phyloP scores from a whole-genome alignment of 2,329 filamentous ascomycete species.

The Bipolaris cookei region DNA sequence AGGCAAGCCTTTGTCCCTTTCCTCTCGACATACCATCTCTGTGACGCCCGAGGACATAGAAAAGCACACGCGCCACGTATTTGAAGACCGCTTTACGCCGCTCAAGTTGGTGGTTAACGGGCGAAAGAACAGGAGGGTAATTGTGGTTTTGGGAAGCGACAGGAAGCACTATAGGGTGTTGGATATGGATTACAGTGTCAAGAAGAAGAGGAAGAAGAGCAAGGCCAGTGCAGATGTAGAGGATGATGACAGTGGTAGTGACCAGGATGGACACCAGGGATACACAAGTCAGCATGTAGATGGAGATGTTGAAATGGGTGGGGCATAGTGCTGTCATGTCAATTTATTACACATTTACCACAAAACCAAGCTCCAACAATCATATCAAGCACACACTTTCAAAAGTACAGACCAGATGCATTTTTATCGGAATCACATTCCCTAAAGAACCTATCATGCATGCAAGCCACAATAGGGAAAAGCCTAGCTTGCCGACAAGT shows the following conservation, averaged over 20 bases:
- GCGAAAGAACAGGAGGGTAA: conserved; percentile 58
- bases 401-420: conserved; percentile 43
- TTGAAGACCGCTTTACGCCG: conserved; percentile 58
- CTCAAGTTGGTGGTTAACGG: conserved; percentile 62
- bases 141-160: conserved; percentile 63
- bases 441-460: conserved; percentile 46
- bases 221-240: conserved; percentile 2
- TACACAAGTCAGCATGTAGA: conserved; percentile 17
- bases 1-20: neutral
- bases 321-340: neutral
- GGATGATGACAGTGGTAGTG: conserved; percentile 18
- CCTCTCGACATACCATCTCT: conserved; percentile 1
- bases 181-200: conserved; percentile 57
- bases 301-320: conserved; percentile 29
- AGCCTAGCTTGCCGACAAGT: conserved; percentile 41
- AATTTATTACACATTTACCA: neutral
- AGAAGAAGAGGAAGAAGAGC: conserved; percentile 30
- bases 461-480: conserved; percentile 36
- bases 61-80: conserved; percentile 54
- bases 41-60: conserved; percentile 16
- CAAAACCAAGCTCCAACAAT: conserved; percentile 15
- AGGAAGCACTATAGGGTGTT: conserved; percentile 62
- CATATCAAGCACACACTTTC: conserved; percentile 8
- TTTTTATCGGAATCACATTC: conserved; percentile 50
- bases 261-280: conserved; percentile 12